Evolutionary conservation across 2,329 filamentous ascomycete species (phyloP).

Genomic region (Ascocoryne sarcoides): DNA sequence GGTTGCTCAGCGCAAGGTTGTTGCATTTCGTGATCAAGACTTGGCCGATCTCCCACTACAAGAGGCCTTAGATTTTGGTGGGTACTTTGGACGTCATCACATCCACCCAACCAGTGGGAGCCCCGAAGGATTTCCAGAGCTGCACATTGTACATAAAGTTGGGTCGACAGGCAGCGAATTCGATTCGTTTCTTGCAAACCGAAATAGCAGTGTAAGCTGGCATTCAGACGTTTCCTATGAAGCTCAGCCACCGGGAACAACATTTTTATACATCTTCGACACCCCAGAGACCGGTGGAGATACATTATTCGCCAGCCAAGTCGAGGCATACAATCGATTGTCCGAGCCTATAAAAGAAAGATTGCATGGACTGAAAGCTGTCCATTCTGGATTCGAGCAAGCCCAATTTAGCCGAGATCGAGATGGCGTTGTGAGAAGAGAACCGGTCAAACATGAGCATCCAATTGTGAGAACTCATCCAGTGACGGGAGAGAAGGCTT

Average conservation of each 20-base stretch:
- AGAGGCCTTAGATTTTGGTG: slow-evolving; percentile 58
- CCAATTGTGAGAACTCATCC: slow-evolving; percentile 51
- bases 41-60: slow-evolving; percentile 58
- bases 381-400: slow-evolving; percentile 30
- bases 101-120: slow-evolving; percentile 69
- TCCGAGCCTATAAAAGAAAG: slow-evolving; percentile 32
- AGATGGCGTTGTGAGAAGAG: slow-evolving; percentile 40
- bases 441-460: slow-evolving; percentile 45
- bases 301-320: slow-evolving; percentile 71
- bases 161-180: slow-evolving; percentile 54
- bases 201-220: slow-evolving; percentile 74
- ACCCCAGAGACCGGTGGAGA: slow-evolving; percentile 70
- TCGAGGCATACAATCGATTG: slow-evolving; percentile 68
- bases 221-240: slow-evolving; percentile 84
- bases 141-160: slow-evolving; percentile 65
- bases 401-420: slow-evolving; percentile 19
- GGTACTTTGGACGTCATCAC: slow-evolving; percentile 72
- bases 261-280: slow-evolving; percentile 80
- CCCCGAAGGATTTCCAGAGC: slow-evolving; percentile 60
- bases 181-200: slow-evolving; percentile 51
- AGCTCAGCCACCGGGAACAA: slow-evolving; percentile 75
- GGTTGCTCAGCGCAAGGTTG: slow-evolving; percentile 68
- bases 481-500: slow-evolving; percentile 51
- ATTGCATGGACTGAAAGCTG: slow-evolving; percentile 35
- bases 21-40: slow-evolving; percentile 69